Conservation (phyloP, 306 rosid species). For the Begonia loranthoides region DNA sequence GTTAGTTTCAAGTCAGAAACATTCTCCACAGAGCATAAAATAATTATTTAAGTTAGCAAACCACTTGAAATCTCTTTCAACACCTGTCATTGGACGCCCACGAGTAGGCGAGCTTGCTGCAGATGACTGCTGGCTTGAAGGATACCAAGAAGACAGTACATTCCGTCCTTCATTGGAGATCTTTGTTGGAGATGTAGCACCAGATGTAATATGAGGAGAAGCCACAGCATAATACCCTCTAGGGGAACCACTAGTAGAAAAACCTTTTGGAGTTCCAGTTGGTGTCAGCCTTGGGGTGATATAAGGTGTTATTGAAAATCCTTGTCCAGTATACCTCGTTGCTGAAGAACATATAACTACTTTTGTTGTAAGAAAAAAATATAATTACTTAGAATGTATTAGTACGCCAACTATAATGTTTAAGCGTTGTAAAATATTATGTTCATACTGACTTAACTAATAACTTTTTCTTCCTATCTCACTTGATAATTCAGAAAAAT, state of each 20-base stretch:
- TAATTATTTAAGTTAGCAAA: not conserved
- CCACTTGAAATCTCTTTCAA: conserved; percentile 1
- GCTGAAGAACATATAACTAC: conserved; percentile 20
- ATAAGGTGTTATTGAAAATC: conserved; percentile 68
- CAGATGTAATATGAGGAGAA: conserved; percentile 55
- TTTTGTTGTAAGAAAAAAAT: conserved; percentile 3
- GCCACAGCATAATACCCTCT: conserved; percentile 51
- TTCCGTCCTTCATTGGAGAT: conserved; percentile 44
- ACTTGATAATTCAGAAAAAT: too few relatives aligned
- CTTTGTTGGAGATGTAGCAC: conserved; percentile 71
- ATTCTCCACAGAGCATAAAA: too few relatives aligned
- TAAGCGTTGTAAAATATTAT: too few relatives aligned
- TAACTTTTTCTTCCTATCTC: too few relatives aligned
- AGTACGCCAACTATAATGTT: too few relatives aligned
- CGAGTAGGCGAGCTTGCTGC: conserved; percentile 97
- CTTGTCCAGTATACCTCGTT: conserved; percentile 40
- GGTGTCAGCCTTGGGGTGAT: conserved; percentile 91
- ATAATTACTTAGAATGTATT: conserved; percentile 1
- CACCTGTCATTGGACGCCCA: conserved; percentile 49
- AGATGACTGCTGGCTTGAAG: conserved; percentile 98
- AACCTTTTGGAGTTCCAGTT: conserved; percentile 73
- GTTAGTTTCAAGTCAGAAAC: too few relatives aligned
- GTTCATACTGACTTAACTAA: too few relatives aligned
- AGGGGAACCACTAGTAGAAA: conserved; percentile 75
- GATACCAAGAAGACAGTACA: conserved; percentile 67